Percentiles rank a stretch among this genome's conserved stretches.
Conservation (phyloP, 176 grass and related monocot species). For the Triticum turgidum region DNA sequence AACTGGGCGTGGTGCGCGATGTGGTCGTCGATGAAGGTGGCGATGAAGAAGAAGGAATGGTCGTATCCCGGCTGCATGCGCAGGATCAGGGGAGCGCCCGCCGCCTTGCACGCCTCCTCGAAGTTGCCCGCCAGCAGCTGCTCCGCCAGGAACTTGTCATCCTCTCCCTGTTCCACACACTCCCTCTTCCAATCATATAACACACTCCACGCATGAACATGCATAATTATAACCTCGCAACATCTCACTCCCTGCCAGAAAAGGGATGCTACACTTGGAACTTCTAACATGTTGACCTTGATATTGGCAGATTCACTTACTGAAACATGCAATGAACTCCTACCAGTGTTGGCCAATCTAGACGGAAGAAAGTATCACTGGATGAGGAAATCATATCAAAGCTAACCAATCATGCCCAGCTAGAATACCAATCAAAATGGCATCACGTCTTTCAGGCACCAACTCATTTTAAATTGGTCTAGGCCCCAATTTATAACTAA, state of each 20-base stretch:
- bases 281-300: not conserved
- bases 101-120: conserved; percentile 73
- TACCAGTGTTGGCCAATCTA: not conserved
- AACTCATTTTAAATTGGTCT: not conserved
- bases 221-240: not conserved
- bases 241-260: not conserved
- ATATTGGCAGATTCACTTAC: not conserved
- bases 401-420: not conserved
- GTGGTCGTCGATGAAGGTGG: conserved; percentile 82
- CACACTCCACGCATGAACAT: not conserved
- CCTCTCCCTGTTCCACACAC: conserved; percentile 75
- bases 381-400: not conserved
- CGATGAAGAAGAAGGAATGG: conserved; percentile 92
- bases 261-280: not conserved
- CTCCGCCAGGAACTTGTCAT: conserved; percentile 73
- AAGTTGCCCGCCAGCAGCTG: conserved; percentile 78
- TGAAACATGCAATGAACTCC: not conserved
- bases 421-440: conserved; percentile 1
- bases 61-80: conserved; percentile 90
- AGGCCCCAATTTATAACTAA: not conserved
- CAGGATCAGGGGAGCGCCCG: conserved; percentile 49
- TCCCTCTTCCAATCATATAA: too few species aligned
- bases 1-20: conserved; percentile 78
- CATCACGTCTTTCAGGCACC: not conserved
- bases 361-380: not conserved